Conservation (phyloP, 169 alveolate species). For the Eimeria tenella region DNA sequence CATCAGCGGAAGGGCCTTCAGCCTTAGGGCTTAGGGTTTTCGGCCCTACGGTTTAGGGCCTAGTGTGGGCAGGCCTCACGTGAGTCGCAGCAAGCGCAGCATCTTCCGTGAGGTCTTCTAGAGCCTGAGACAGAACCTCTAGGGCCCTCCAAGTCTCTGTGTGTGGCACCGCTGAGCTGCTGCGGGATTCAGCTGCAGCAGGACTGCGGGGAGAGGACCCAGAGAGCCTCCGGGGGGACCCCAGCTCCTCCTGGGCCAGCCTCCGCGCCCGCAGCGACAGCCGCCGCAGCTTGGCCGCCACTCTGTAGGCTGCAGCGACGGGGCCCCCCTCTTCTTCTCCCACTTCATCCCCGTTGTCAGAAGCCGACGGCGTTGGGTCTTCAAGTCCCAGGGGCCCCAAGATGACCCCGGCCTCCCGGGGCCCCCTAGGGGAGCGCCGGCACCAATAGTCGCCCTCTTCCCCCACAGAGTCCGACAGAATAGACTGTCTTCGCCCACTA, state of each 20-base stretch:
- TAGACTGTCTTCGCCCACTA: too few species aligned
- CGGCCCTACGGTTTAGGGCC: background rate
- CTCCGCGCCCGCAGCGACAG: background rate
- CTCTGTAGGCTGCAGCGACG: background rate
- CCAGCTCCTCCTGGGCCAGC: background rate
- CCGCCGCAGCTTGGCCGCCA: background rate
- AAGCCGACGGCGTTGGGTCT: background rate
- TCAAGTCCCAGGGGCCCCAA: background rate
- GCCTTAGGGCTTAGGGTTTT: too few species aligned
- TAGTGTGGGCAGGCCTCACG: background rate
- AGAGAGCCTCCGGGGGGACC: background rate
- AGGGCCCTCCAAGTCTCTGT: background rate
- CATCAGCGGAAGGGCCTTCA: too few species aligned
- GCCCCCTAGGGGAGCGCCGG: background rate
- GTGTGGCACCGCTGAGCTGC: background rate
- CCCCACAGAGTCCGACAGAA: too few species aligned
- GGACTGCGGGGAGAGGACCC: slow-evolving; percentile 19
- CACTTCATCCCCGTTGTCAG: background rate
- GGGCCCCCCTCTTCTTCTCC: background rate
- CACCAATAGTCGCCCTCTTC: too few species aligned
- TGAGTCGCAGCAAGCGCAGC: slow-evolving; percentile 38
- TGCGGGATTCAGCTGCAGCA: background rate
- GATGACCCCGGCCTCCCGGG: background rate
- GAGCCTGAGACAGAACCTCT: background rate
- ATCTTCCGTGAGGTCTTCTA: background rate